Percentiles rank a stretch among this genome's conserved stretches.
Conservation (phyloP, 108 stramenopile genomes). For the Fragilariopsis cylindrus region DNA sequence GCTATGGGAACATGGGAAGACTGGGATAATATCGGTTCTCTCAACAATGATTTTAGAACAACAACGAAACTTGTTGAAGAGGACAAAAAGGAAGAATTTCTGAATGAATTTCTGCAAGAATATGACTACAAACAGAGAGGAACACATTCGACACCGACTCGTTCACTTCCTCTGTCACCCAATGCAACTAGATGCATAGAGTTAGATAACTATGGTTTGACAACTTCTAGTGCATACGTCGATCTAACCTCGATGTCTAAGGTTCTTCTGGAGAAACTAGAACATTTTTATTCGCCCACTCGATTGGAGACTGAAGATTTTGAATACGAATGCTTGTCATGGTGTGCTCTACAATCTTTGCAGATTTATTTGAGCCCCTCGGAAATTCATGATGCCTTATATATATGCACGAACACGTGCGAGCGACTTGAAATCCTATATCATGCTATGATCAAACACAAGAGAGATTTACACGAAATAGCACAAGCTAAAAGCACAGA, state of each 20-base stretch:
- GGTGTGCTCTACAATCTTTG: constrained; percentile 51
- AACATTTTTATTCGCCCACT: constrained; percentile 51
- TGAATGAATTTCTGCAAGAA: constrained; percentile 9
- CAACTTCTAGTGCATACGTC: constrained; percentile 34
- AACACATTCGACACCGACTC: neutral
- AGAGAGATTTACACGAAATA: constrained; percentile 38
- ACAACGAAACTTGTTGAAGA: neutral
- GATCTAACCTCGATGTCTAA: constrained; percentile 46
- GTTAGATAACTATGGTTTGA: constrained; percentile 61
- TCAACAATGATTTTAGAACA: constrained; percentile 11
- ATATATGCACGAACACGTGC: constrained; percentile 42
- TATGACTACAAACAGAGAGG: neutral
- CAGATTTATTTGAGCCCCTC: constrained; percentile 33
- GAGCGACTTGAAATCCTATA: constrained; percentile 51
- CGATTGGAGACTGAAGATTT: constrained; percentile 56
- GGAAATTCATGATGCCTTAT: constrained; percentile 46
- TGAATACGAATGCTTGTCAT: constrained; percentile 53
- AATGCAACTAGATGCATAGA: constrained; percentile 6
- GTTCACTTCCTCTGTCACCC: constrained; percentile 12
- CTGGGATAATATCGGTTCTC: constrained; percentile 56
- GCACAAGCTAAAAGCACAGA: constrained; percentile 45
- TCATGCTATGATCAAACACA: constrained; percentile 54
- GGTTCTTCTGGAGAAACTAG: constrained; percentile 38
- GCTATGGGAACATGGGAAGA: constrained; percentile 40
- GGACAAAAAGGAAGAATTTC: neutral